Conservation (phyloP, 495 filamentous ascomycete species). For the Schizothecium vesticola region DNA sequence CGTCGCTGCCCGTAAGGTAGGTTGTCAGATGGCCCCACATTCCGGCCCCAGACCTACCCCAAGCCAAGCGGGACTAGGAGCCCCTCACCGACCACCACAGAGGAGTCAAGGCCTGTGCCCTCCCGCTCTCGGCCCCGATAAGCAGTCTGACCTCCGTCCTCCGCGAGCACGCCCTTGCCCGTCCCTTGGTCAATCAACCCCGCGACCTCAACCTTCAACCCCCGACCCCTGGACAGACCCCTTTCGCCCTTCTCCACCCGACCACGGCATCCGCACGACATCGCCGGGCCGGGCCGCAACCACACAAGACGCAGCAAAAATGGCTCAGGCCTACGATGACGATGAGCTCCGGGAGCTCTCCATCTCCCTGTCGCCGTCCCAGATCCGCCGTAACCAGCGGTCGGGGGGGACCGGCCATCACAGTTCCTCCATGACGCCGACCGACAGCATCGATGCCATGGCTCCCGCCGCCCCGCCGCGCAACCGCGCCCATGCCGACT, state of each 20-base stretch:
- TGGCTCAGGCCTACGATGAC: slow-evolving; percentile 65
- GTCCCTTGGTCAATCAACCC: not conserved
- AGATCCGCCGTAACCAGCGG: slow-evolving; percentile 50
- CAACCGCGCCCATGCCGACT: slow-evolving; percentile 29
- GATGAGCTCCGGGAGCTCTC: slow-evolving; percentile 92
- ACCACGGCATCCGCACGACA: slow-evolving; percentile 1
- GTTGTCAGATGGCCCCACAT: not conserved
- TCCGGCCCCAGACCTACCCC: not conserved
- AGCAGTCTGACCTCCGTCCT: not conserved
- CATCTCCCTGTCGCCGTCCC: slow-evolving; percentile 67
- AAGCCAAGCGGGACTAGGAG: not conserved
- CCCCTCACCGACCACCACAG: slow-evolving; percentile 1
- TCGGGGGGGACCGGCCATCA: slow-evolving; percentile 23
- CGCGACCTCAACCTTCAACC: not conserved
- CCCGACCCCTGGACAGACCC: not conserved
- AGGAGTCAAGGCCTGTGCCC: not conserved
- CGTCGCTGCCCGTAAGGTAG: too few relatives aligned
- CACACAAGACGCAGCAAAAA: slow-evolving; percentile 20
- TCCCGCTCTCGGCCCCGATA: not conserved
- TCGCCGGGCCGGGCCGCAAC: slow-evolving; percentile 5
- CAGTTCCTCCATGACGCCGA: slow-evolving; percentile 22
- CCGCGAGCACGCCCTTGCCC: not conserved
- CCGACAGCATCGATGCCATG: slow-evolving; percentile 27
- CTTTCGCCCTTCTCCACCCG: not conserved
- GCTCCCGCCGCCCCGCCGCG: slow-evolving; percentile 15